A percentile compares a stretch with the other conserved stretches of the same genome.
phyloP scores from a whole-genome alignment of 2,329 filamentous ascomycete genomes.

The Aspergillus terreus region DNA sequence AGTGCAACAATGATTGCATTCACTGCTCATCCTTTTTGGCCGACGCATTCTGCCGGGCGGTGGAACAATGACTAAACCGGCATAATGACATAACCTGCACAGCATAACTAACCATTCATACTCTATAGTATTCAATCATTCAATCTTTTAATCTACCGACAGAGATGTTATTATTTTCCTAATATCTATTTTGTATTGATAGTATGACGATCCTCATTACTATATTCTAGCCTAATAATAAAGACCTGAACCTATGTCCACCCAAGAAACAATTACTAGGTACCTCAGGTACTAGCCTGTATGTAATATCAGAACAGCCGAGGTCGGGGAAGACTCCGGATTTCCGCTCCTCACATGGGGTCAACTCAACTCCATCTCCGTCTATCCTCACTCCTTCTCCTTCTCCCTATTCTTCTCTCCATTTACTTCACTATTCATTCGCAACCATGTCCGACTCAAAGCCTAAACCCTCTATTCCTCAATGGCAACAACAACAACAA shows the following conservation, averaged over 20 bases:
- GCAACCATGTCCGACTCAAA: constrained; percentile 31
- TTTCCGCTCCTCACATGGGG: background rate
- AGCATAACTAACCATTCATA: background rate
- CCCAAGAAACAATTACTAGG: too few species aligned
- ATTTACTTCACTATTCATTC: background rate
- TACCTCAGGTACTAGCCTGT: too few species aligned
- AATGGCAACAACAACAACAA: constrained; percentile 32
- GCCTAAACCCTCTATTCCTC: constrained; percentile 35
- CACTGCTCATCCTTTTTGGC: too few species aligned
- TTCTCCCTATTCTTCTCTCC: background rate
- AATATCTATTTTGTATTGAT: too few species aligned
- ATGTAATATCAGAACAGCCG: constrained; percentile 14
- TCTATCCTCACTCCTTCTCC: constrained; percentile 6
- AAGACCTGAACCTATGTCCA: too few species aligned
- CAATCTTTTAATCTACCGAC: background rate
- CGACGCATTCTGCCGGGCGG: too few species aligned
- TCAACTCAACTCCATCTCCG: constrained; percentile 8
- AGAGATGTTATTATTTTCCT: background rate
- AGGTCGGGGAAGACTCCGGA: constrained; percentile 8
- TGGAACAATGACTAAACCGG: too few species aligned
- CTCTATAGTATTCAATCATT: background rate
- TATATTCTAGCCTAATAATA: too few species aligned
- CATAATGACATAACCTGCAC: too few species aligned
- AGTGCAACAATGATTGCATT: too few species aligned
- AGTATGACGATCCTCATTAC: too few species aligned